These are phyloP conservation scores for Emericellopsis terricola DNA, from an alignment of 495 filamentous ascomycete species.

Conservation along the genomic window DNA sequence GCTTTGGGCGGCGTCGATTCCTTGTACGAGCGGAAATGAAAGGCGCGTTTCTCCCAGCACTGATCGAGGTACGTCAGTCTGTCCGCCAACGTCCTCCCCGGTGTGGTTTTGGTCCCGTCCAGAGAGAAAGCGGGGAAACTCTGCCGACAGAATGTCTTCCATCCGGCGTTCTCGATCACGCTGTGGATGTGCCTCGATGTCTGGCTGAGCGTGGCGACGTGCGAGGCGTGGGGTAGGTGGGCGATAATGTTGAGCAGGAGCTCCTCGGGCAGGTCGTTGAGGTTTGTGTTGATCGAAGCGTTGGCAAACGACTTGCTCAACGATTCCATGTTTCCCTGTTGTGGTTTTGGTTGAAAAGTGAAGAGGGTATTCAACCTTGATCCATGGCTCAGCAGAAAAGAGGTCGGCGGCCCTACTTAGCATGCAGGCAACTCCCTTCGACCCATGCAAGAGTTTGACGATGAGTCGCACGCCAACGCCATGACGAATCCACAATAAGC, in stretches of 20 bases:
- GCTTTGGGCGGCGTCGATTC: not conserved
- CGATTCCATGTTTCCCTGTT: not conserved
- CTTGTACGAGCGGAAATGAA: conserved; percentile 12
- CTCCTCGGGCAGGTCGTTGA: conserved; percentile 16
- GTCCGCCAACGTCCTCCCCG: conserved; percentile 17
- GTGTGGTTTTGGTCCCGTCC: conserved; percentile 4
- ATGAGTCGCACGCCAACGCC: no score
- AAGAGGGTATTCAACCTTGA: not conserved
- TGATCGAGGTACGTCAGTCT: conserved; percentile 22
- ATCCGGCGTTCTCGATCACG: conserved; percentile 16
- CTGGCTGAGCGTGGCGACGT: conserved; percentile 14
- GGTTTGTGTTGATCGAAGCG: no score
- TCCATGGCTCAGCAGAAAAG: no score
- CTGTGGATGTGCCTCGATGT: conserved; percentile 12
- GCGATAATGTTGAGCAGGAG: conserved; percentile 19
- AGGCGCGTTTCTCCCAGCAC: conserved; percentile 21
- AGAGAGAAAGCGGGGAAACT: conserved; percentile 16
- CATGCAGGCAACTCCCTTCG: no score
- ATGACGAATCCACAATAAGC: no score
- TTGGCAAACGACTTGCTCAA: no score
- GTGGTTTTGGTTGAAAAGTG: not conserved
- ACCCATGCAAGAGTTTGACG: no score
- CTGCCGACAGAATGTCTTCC: conserved; percentile 21
- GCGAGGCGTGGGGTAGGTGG: conserved; percentile 18
- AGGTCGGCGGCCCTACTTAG: no score